Evolutionary conservation across 352 stramenopile species (phyloP).

Genomic region (Phytophthora multivora): DNA sequence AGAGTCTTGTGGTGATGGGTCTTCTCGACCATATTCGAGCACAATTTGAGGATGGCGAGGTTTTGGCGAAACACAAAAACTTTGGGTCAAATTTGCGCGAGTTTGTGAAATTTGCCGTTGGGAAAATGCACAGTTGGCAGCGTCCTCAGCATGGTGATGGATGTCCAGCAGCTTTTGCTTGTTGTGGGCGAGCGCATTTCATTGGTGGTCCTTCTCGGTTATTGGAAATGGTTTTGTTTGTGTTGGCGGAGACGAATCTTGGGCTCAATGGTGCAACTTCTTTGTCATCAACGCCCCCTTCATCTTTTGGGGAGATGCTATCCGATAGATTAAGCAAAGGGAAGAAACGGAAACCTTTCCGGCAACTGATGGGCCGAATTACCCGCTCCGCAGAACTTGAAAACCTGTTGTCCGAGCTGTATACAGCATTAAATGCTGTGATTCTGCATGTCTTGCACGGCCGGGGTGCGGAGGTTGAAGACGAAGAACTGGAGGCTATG

Average conservation of each 20-base stretch:
- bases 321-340: slow-evolving; percentile 62
- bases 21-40: slow-evolving; percentile 59
- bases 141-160: slow-evolving; percentile 65
- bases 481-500: slow-evolving; percentile 55
- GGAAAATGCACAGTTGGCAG: slow-evolving; percentile 76
- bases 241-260: slow-evolving; percentile 54
- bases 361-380: slow-evolving; percentile 57
- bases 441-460: slow-evolving; percentile 69
- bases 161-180: slow-evolving; percentile 52
- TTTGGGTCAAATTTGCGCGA: slow-evolving; percentile 65
- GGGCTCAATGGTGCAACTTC: slow-evolving; percentile 30
- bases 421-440: slow-evolving; percentile 55
- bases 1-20: slow-evolving; percentile 54
- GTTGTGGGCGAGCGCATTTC: slow-evolving; percentile 62
- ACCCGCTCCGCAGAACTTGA: slow-evolving; percentile 63
- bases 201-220: slow-evolving; percentile 50
- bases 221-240: slow-evolving; percentile 65
- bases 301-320: slow-evolving; percentile 55
- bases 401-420: slow-evolving; percentile 53
- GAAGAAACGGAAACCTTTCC: slow-evolving; percentile 54
- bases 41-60: slow-evolving; percentile 46
- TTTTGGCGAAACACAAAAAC: slow-evolving; percentile 53
- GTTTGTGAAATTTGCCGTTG: slow-evolving; percentile 57
- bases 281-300: slow-evolving; percentile 21
- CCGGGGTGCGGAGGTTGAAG: slow-evolving; percentile 51